Evolutionary conservation across 345 rosid genomes (phyloP).

Genomic region (Turnera subulata): DNA sequence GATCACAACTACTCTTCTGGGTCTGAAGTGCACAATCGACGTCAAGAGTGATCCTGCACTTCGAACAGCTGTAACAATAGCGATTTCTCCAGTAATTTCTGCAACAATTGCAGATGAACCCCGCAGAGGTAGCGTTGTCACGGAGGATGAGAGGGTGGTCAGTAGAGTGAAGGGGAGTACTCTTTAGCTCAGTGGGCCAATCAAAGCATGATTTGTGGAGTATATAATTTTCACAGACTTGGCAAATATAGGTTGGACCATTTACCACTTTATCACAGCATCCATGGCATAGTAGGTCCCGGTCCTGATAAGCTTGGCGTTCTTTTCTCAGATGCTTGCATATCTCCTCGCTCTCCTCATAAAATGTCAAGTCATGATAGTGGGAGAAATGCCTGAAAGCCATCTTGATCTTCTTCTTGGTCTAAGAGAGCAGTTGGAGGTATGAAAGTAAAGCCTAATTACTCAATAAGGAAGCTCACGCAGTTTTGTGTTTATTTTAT

Average conservation of each 20-base stretch:
- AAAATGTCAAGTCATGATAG: background rate
- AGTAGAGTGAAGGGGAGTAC: background rate
- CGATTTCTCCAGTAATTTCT: background rate
- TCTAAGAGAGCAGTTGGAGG: too few relatives aligned
- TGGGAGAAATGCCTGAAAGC: background rate
- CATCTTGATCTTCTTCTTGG: background rate
- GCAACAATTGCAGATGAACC: background rate
- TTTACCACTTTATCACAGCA: background rate
- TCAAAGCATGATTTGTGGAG: background rate
- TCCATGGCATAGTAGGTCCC: background rate
- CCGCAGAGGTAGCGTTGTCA: background rate
- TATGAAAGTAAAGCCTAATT: too few relatives aligned
- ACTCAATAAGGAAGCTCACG: too few relatives aligned
- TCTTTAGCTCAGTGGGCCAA: background rate
- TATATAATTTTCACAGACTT: background rate
- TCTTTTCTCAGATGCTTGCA: too few relatives aligned
- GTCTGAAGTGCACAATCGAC: background rate
- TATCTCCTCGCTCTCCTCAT: background rate
- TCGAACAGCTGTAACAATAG: background rate
- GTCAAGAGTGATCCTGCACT: background rate
- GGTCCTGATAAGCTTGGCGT: too few relatives aligned
- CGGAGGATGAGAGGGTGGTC: background rate
- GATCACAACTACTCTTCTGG: background rate
- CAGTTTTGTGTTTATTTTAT: too few relatives aligned
- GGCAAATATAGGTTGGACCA: slow-evolving; percentile 2